phyloP scores from a whole-genome alignment of 1,284 basidiomycete species.

The Cystobasidium slooffiae region DNA sequence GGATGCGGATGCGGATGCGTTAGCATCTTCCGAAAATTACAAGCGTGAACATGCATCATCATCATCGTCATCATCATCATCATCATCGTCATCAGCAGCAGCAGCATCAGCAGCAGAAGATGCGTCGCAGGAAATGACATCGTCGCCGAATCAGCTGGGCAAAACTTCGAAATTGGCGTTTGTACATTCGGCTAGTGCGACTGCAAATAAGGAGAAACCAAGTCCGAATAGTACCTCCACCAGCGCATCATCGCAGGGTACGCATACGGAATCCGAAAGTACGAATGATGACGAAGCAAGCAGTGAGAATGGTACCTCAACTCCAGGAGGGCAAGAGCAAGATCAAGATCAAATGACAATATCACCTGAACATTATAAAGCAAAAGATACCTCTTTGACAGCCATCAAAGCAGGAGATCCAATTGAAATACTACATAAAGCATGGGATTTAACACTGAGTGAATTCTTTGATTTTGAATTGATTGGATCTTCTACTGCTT shows the following conservation, averaged over 20 bases:
- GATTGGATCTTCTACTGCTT: slow-evolving; percentile 63
- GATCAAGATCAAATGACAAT: neutral
- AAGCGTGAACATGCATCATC: neutral
- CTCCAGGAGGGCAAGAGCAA: neutral
- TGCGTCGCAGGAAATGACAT: neutral
- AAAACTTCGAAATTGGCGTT: slow-evolving; percentile 8
- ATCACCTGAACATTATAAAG: slow-evolving; percentile 4
- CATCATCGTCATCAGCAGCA: neutral
- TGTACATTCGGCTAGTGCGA: neutral
- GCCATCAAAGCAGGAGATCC: slow-evolving; percentile 58
- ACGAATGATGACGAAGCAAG: too few relatives aligned
- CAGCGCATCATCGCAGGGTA: too few relatives aligned
- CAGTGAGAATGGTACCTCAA: too few relatives aligned
- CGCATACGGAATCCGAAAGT: too few relatives aligned
- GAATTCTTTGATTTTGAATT: slow-evolving; percentile 61
- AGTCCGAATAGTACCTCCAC: neutral
- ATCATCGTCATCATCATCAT: neutral
- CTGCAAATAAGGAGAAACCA: neutral
- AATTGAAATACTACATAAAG: slow-evolving; percentile 64
- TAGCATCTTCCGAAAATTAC: neutral
- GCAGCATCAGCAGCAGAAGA: neutral
- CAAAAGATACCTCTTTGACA: neutral
- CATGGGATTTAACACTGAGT: slow-evolving; percentile 62
- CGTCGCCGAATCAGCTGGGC: too few relatives aligned
- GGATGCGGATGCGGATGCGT: too few relatives aligned